Base-by-base conservation (phyloP, 2,329 filamentous ascomycete genomes). In the Myrmaecium sp. region DNA sequence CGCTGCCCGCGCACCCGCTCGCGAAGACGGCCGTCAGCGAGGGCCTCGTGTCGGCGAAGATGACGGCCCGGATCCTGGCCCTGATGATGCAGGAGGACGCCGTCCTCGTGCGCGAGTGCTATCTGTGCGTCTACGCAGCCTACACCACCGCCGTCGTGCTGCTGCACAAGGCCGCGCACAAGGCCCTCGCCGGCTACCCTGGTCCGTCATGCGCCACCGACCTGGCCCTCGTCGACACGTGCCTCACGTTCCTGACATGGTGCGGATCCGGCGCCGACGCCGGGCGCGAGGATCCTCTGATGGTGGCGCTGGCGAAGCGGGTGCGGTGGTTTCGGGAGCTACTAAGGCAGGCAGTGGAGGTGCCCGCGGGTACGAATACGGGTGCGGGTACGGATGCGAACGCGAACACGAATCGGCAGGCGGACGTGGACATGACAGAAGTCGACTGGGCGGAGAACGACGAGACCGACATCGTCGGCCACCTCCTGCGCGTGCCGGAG, bases 51-150 rank as follows among this genome's bases (percentile, higher is more conserved):
- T 36, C 37, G 3, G 37, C 37, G 5, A 31, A 36, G 19, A 30
- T 27, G 14, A 32, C 34, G 14, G 36, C 37, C 4, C 25, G 34
- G 10, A 30, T 39, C 3, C 31, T 39, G 15, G 21, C 16, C 7
- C 14, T 37, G 2, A 37, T 39, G 36, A 21, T 27, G 17, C 14
- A 30, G 7, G 37, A 38, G 25, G 32, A 30, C 3, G 30, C 30
- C 21, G 28, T 39, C n/a, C n/a, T n/a, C 10, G 31, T 36, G 8
- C 30, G 36, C 24, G 24, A 36, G 4, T 39, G 37, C 25, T 39
- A 36, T 36, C 27, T 39, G 22, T 39, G 36, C 32, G 36, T 39
- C 15, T 38, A 30, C 21, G 33, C 35, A 4, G 19, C 37, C 5
- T 38, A 34, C 17, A 38, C 34, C 1, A 25, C 36, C 4, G 30